Evolutionary conservation across 2,329 filamentous ascomycete genomes (phyloP).

Genomic region (Sporothrix sp.): DNA sequence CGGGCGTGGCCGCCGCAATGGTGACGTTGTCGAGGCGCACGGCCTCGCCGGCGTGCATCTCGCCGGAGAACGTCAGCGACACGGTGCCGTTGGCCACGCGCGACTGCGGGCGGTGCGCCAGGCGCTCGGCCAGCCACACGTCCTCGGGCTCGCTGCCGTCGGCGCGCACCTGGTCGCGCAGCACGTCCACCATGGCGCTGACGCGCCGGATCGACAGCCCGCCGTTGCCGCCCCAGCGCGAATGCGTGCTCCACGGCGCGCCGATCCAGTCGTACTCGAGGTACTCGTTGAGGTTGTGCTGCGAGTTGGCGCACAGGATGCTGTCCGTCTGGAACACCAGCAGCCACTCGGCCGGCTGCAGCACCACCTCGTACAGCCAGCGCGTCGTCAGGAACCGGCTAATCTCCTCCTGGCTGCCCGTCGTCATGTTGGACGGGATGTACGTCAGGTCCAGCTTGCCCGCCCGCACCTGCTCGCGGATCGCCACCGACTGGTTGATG

Average conservation of each 20-base stretch:
- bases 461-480: slow-evolving; percentile 32
- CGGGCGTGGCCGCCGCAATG: slow-evolving; percentile 18
- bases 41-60: slow-evolving; percentile 32
- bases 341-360: slow-evolving; percentile 43
- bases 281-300: slow-evolving; percentile 38
- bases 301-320: slow-evolving; percentile 45
- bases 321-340: slow-evolving; percentile 47
- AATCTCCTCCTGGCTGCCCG: slow-evolving; percentile 41
- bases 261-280: slow-evolving; percentile 45
- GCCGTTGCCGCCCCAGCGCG: slow-evolving; percentile 40
- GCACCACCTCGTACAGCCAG: slow-evolving; percentile 41
- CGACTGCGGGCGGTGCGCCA: slow-evolving; percentile 38
- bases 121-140: slow-evolving; percentile 44
- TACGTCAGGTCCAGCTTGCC: slow-evolving; percentile 42
- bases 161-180: slow-evolving; percentile 36
- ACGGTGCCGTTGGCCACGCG: slow-evolving; percentile 43
- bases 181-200: slow-evolving; percentile 41
- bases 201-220: slow-evolving; percentile 44
- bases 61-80: slow-evolving; percentile 40
- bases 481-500: slow-evolving; percentile 37
- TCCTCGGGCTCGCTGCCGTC: slow-evolving; percentile 42
- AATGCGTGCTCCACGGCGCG: slow-evolving; percentile 36
- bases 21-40: slow-evolving; percentile 18
- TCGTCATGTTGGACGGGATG: slow-evolving; percentile 43
- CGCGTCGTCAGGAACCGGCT: slow-evolving; percentile 41